These are phyloP conservation scores for Halteria grandinella DNA, from an alignment of 73 alveolate species.

Conservation along the genomic window DNA sequence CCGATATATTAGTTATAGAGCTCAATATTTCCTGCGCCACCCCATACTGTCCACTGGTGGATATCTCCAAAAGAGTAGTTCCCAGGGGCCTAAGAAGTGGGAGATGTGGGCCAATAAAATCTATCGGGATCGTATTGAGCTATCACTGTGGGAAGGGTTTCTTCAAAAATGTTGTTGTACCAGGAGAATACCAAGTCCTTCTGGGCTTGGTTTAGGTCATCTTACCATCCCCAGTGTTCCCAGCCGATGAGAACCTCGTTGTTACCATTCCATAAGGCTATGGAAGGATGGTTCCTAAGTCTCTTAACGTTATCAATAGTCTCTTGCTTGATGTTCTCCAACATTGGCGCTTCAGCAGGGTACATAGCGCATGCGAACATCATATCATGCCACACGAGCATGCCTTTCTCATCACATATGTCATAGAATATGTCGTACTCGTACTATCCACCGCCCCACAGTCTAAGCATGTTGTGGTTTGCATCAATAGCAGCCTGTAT, in stretches of 20 bases:
- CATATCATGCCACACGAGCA: conserved; percentile 88
- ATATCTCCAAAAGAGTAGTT: conserved; percentile 76
- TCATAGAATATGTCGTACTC: conserved; percentile 92
- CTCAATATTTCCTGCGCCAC: conserved; percentile 79
- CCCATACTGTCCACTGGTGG: conserved; percentile 93
- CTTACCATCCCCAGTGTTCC: conserved; percentile 80
- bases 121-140: conserved; percentile 62
- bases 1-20: conserved; percentile 76
- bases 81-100: conserved; percentile 37
- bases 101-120: conserved; percentile 52
- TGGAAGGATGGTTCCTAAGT: conserved; percentile 87
- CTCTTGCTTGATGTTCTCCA: conserved; percentile 80
- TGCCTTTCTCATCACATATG: conserved; percentile 86
- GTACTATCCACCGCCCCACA: conserved; percentile 95
- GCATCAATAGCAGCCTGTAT: conserved; percentile 83
- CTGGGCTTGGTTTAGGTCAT: not conserved
- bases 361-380: conserved; percentile 93
- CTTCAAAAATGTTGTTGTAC: conserved; percentile 55
- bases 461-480: conserved; percentile 81
- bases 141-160: conserved; percentile 60
- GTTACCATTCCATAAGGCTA: conserved; percentile 80
- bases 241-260: conserved; percentile 75
- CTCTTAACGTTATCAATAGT: conserved; percentile 82
- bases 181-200: conserved; percentile 25
- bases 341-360: conserved; percentile 81